These are phyloP conservation scores for Narthecium ossifragum DNA, from an alignment of 106 monocot genomes.

Conservation along the genomic window DNA sequence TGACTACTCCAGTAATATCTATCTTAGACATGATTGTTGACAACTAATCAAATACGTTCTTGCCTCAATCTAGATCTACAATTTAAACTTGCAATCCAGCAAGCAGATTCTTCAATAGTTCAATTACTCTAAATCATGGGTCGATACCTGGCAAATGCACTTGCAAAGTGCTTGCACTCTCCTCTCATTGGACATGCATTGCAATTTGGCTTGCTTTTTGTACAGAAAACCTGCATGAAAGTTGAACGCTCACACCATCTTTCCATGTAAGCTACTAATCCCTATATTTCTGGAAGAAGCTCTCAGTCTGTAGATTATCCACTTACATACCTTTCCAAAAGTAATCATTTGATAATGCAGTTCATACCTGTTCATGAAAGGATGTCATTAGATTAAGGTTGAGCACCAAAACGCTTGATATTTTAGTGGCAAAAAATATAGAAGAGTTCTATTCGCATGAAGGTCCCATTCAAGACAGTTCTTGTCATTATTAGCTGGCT, in stretches of 20 bases:
- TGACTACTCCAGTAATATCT: not conserved
- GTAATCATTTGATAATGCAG: constrained; percentile 96
- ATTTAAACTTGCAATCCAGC: not conserved
- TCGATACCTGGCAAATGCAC: constrained; percentile 69
- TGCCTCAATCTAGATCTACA: not conserved
- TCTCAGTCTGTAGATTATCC: too few relatives aligned
- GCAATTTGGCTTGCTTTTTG: constrained; percentile 80
- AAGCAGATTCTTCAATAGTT: not conserved
- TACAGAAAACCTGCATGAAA: constrained; percentile 69
- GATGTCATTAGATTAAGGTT: too few relatives aligned
- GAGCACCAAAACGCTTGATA: too few relatives aligned
- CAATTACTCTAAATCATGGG: not conserved
- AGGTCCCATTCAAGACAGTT: too few relatives aligned
- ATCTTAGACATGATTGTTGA: not conserved
- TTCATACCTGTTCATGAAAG: constrained; percentile 75
- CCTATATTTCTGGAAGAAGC: too few relatives aligned
- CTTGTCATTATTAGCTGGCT: too few relatives aligned
- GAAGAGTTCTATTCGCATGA: too few relatives aligned
- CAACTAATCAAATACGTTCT: not conserved
- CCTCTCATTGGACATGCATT: constrained; percentile 82
- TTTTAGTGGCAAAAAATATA: too few relatives aligned
- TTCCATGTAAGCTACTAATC: too few relatives aligned
- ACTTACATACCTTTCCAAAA: constrained; percentile 94
- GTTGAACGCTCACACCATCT: not conserved
- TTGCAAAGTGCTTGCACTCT: constrained; percentile 85